Evolutionary conservation across 2,329 filamentous ascomycete species (phyloP).

Genomic region (Claviceps purpurea): DNA sequence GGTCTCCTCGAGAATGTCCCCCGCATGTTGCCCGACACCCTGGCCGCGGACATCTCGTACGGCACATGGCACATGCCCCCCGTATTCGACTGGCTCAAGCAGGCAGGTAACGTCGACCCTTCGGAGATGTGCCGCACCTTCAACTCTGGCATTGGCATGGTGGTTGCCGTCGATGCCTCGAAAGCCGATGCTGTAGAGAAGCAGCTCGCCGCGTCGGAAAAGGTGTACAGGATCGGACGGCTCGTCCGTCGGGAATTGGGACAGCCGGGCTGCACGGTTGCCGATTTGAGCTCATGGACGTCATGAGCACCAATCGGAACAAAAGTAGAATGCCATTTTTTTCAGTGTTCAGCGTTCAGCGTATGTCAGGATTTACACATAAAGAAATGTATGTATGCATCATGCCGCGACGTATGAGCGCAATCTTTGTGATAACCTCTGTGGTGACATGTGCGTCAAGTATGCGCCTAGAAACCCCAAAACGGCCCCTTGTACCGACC

Average conservation of each 20-base stretch:
- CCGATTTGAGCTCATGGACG: constrained; percentile 21
- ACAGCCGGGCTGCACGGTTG: constrained; percentile 20
- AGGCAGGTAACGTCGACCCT: constrained; percentile 53
- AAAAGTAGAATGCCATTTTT: no score
- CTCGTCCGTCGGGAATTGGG: constrained; percentile 43
- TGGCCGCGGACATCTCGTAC: constrained; percentile 73
- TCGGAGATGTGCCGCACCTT: constrained; percentile 83
- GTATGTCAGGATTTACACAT: no score
- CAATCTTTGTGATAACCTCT: no score
- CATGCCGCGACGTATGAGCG: no score
- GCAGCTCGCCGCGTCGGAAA: constrained; percentile 54
- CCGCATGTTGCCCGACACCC: constrained; percentile 68
- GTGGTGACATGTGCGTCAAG: no score
- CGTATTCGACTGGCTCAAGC: constrained; percentile 81
- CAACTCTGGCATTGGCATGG: constrained; percentile 93
- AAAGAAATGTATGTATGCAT: no score
- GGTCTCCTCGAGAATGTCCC: constrained; percentile 90
- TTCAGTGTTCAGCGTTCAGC: no score
- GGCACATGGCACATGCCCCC: constrained; percentile 59
- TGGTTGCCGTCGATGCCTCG: constrained; percentile 59
- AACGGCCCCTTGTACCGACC: no score
- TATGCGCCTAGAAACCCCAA: no score
- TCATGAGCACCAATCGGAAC: not conserved
- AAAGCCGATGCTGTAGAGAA: constrained; percentile 47
- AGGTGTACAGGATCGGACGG: constrained; percentile 61